Base-by-base conservation (phyloP, 768 basidiomycete genomes). In the Mycena amicta region DNA sequence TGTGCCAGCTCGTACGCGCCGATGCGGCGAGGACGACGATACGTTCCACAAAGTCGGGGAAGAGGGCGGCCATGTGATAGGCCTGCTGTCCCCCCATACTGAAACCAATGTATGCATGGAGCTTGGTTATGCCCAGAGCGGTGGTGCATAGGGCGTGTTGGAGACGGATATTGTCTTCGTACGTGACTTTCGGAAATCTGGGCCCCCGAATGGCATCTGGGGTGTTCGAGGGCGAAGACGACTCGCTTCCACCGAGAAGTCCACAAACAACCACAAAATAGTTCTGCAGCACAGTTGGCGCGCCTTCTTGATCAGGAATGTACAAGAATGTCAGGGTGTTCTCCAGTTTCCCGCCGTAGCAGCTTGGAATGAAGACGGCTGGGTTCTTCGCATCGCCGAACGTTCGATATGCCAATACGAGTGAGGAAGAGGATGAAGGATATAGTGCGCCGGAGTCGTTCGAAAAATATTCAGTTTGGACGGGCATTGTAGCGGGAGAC, bases 11-110 rank as follows among this genome's bases (percentile, higher is more conserved):
- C 0, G 62, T 63, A 27, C 62, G 62, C 20, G 62, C 62, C 1
- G 62, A 63, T 6, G 51, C 57, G 8, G 62, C 62, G 13, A 63
- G 51, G 18, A 63, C 62, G 25, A 63, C 57, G 55, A 59, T 56
- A 46, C 55, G 62, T 52, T 29, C 25, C 12, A 56, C 62, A 16
- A 63, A 63, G 18, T 59, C 62, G 20, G 62, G 62, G 51, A 54
- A 63, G 15, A 63, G 50, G 23, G 57, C n/a, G 4, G 62, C 57
- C 62, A 63, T 63, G 39, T 59, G 57, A 30, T 63, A 63, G 2
- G 62, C 62, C 16, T 63, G 62, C 41, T 63, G 62, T 1, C 57
- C 62, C 22, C 62, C 62, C 62, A 63, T 63, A 31, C 62, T 63
- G 57, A 63, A 63, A 2, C 62, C 57, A 15, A 63, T 63, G 47